These are phyloP conservation scores for Phytopythium helicoides DNA, from an alignment of 352 stramenopile species.

Conservation along the genomic window DNA sequence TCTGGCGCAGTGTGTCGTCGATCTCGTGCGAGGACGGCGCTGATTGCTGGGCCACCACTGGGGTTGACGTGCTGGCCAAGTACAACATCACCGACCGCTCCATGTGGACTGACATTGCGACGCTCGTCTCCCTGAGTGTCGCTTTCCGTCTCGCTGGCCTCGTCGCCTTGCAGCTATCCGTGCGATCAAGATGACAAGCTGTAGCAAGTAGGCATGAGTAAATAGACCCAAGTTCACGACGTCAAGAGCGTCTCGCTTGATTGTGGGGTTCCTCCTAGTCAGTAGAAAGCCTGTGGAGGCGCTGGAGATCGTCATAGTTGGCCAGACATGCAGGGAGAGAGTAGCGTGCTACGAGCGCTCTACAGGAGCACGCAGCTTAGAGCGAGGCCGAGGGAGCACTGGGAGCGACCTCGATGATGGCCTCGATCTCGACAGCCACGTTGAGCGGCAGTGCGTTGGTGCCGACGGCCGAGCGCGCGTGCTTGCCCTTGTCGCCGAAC, in stretches of 20 bases:
- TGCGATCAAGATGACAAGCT: slow-evolving; percentile 12
- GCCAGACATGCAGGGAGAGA: no score
- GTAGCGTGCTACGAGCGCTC: no score
- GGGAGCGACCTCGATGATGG: slow-evolving; percentile 91
- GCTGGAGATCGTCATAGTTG: no score
- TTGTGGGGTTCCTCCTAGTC: no score
- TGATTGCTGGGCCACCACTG: slow-evolving; percentile 26
- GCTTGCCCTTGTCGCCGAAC: slow-evolving; percentile 89
- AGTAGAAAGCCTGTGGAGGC: background rate
- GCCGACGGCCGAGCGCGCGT: slow-evolving; percentile 94
- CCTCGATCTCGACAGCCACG: slow-evolving; percentile 96
- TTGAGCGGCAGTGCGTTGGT: slow-evolving; percentile 96
- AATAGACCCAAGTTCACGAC: no score
- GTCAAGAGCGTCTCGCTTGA: no score
- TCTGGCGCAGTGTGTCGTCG: slow-evolving; percentile 28
- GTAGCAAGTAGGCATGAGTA: background rate
- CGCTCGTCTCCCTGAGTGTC: slow-evolving; percentile 32
- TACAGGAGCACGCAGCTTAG: slow-evolving; percentile 2
- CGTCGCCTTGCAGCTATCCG: slow-evolving; percentile 21
- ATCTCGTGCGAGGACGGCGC: slow-evolving; percentile 22
- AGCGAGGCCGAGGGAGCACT: slow-evolving; percentile 15
- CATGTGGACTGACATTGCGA: slow-evolving; percentile 24
- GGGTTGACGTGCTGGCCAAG: slow-evolving; percentile 35
- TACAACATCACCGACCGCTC: slow-evolving; percentile 34
- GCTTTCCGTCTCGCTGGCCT: slow-evolving; percentile 38